Percentiles rank a stretch among this genome's conserved stretches.
Evolutionary conservation across 495 filamentous ascomycete genomes (phyloP).

Genomic region (Penicillium riverlandense): DNA sequence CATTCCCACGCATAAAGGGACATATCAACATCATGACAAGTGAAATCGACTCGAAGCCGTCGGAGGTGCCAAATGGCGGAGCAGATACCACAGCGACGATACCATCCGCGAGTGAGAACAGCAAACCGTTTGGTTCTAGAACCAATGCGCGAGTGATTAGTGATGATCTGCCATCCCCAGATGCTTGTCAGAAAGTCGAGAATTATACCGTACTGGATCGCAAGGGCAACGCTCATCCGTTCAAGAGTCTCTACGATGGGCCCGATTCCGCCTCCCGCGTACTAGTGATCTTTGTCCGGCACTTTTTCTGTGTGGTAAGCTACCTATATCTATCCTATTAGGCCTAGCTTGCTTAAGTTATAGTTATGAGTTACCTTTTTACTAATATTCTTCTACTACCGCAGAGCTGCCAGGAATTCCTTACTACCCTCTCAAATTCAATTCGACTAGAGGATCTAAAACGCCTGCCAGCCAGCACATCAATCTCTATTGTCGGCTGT

Average conservation of each 20-base stretch:
- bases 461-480: slow-evolving; percentile 48
- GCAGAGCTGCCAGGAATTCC: slow-evolving; percentile 60
- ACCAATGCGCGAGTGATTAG: neutral
- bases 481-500: slow-evolving; percentile 70
- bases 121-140: slow-evolving; percentile 1
- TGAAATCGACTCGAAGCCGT: neutral
- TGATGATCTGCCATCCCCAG: slow-evolving; percentile 43
- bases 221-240: slow-evolving; percentile 53
- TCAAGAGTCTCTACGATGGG: slow-evolving; percentile 61
- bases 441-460: slow-evolving; percentile 44
- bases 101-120: neutral
- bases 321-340: neutral
- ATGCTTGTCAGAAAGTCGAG: slow-evolving; percentile 42
- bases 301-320: slow-evolving; percentile 87
- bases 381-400: slow-evolving; percentile 13
- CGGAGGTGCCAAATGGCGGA: neutral
- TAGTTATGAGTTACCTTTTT: neutral
- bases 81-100: neutral
- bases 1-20: too few species aligned
- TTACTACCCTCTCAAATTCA: slow-evolving; percentile 54
- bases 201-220: slow-evolving; percentile 56
- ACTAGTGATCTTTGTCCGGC: slow-evolving; percentile 74
- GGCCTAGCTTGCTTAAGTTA: too few species aligned
- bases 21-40: neutral
- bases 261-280: slow-evolving; percentile 46